These are phyloP conservation scores for Zymoseptoria tritici DNA, from an alignment of 2,329 filamentous ascomycete species.

Conservation along the genomic window DNA sequence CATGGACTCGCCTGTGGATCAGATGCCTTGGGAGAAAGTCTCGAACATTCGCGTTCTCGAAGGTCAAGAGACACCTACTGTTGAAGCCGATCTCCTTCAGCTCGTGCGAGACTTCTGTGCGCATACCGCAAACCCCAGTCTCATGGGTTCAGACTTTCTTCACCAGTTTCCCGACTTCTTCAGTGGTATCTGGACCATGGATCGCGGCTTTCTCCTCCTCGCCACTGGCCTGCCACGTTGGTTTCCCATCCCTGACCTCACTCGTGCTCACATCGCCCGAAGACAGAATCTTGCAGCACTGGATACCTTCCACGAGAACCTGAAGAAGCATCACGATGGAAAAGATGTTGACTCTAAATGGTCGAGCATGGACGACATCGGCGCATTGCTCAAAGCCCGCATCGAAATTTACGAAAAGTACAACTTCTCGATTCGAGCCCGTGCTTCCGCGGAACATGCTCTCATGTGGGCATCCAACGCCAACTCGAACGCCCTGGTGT, in stretches of 20 bases:
- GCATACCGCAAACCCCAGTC: conserved; percentile 40
- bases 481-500: conserved; percentile 43
- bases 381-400: conserved; percentile 27
- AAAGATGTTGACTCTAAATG: conserved; percentile 28
- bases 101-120: conserved; percentile 53
- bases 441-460: conserved; percentile 37
- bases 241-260: conserved; percentile 46
- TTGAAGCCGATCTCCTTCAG: conserved; percentile 45
- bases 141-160: conserved; percentile 48
- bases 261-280: conserved; percentile 39
- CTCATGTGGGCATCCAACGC: conserved; percentile 50
- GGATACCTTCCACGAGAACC: conserved; percentile 23
- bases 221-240: conserved; percentile 50
- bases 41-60: conserved; percentile 34
- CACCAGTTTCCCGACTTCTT: conserved; percentile 47
- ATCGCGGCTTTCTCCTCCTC: conserved; percentile 47
- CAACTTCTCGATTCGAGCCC: conserved; percentile 25
- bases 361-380: conserved; percentile 30
- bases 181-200: conserved; percentile 49
- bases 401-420: conserved; percentile 27
- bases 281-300: conserved; percentile 22
- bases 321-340: conserved; percentile 26
- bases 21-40: conserved; percentile 55
- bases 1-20: conserved; percentile 52
- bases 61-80: conserved; percentile 23